Percentiles rank a stretch among this genome's conserved stretches.
These are phyloP conservation scores for Noccaea caerulescens DNA, from an alignment of 345 rosid genomes.

Conservation along the genomic window DNA sequence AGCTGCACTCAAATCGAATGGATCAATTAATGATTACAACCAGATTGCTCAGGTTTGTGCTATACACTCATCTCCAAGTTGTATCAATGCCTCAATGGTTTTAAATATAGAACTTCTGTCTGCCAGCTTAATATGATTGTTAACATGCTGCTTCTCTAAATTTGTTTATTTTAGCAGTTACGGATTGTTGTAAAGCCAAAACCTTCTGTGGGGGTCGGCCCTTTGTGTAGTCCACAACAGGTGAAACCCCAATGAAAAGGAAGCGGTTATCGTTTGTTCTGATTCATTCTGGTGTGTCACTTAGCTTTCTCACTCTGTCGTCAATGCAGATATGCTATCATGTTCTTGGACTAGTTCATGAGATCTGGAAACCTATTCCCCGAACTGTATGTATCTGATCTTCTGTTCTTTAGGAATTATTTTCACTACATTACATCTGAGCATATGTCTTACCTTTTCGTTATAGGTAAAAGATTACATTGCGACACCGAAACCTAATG, in stretches of 20 bases:
- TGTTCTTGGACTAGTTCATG: conserved; percentile 93
- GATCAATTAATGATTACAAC: conserved; percentile 82
- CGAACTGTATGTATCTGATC: conserved; percentile 65
- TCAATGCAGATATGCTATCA: conserved; percentile 93
- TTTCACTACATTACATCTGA: conserved; percentile 12
- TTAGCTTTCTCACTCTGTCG: conserved; percentile 38
- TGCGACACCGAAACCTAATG: conserved; percentile 98
- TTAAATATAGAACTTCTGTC: conserved; percentile 10
- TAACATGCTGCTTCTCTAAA: conserved; percentile 34
- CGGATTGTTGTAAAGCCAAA: conserved; percentile 91
- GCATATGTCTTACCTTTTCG: conserved; percentile 32
- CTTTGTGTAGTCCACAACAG: conserved; percentile 91
- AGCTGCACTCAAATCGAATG: conserved; percentile 81
- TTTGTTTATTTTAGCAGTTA: conserved; percentile 62
- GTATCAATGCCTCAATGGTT: conserved; percentile 10
- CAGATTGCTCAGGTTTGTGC: conserved; percentile 94
- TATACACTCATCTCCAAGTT: conserved; percentile 30
- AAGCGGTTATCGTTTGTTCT: conserved; percentile 29
- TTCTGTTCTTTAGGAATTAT: conserved; percentile 25
- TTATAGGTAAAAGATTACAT: conserved; percentile 94
- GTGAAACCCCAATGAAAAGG: conserved; percentile 48
- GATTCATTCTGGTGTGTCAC: conserved; percentile 31
- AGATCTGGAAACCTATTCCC: conserved; percentile 96
- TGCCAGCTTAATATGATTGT: conserved; percentile 17
- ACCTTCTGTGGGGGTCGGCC: conserved; percentile 68